Evolutionary conservation across 2,329 filamentous ascomycete genomes (phyloP).

Genomic region (Penicillium sp.): DNA sequence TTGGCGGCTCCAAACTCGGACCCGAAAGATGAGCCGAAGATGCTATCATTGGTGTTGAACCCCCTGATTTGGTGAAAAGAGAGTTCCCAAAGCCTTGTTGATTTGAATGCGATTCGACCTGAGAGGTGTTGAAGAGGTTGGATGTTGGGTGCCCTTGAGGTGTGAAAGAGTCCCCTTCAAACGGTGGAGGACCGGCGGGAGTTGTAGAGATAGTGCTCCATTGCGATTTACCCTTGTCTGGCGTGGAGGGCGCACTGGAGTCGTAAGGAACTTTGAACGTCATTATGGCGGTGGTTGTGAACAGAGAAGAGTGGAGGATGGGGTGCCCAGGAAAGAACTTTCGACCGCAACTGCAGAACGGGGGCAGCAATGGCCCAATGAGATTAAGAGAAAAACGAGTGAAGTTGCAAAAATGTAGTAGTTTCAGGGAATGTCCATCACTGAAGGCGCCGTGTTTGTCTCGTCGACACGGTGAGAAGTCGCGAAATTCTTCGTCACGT

Average conservation of each 20-base stretch:
- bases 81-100: conserved; percentile 26
- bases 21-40: conserved; percentile 36
- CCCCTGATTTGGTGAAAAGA: conserved; percentile 36
- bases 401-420: background rate
- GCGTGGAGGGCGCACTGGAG: conserved; percentile 38
- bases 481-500: conserved; percentile 8
- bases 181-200: conserved; percentile 53
- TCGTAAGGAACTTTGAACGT: conserved; percentile 34
- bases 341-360: conserved; percentile 18
- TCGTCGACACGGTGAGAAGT: conserved; percentile 9
- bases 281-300: conserved; percentile 21
- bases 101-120: conserved; percentile 37
- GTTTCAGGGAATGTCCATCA: conserved; percentile 4
- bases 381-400: background rate
- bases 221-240: conserved; percentile 31
- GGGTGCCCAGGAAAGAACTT: conserved; percentile 9
- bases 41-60: conserved; percentile 34
- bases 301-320: conserved; percentile 2
- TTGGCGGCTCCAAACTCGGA: conserved; percentile 32
- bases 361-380: background rate
- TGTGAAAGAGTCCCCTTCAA: conserved; percentile 51
- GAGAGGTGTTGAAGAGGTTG: conserved; percentile 50
- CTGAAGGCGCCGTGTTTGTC: conserved; percentile 1
- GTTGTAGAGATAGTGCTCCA: conserved; percentile 51
- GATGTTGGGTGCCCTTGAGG: conserved; percentile 52